A percentile compares a stretch with the other conserved stretches of the same genome.
These are phyloP conservation scores for Phytophthora macrochlamydospora DNA, from an alignment of 352 stramenopile genomes.

Conservation along the genomic window DNA sequence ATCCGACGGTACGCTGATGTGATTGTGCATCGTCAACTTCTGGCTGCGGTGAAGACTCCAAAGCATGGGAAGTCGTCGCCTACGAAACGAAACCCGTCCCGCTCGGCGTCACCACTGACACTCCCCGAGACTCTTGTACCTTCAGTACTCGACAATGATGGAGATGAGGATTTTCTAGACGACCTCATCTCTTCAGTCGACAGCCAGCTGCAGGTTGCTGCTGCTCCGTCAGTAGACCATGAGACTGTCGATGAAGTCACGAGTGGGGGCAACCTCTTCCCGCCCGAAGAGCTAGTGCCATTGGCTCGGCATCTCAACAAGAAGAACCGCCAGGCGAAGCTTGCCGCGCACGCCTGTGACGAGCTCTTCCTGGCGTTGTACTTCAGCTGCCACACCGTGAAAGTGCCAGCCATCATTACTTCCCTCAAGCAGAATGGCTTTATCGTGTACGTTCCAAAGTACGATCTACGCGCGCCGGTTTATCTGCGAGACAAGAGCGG, in stretches of 20 bases:
- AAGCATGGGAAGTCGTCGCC: background rate
- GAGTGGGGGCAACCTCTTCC: conserved; percentile 44
- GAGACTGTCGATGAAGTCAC: conserved; percentile 15
- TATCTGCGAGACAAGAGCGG: conserved; percentile 91
- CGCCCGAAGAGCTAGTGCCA: conserved; percentile 67
- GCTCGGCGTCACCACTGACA: conserved; percentile 8
- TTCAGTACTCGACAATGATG: conserved; percentile 63
- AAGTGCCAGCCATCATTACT: conserved; percentile 88
- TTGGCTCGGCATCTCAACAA: conserved; percentile 90
- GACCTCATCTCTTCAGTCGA: conserved; percentile 70
- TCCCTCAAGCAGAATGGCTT: conserved; percentile 92
- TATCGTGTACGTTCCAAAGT: conserved; percentile 92
- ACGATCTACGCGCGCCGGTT: conserved; percentile 91
- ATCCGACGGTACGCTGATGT: conserved; percentile 92
- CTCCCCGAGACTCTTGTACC: conserved; percentile 55
- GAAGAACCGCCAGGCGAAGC: conserved; percentile 91
- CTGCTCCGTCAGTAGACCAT: background rate
- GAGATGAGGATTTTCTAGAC: conserved; percentile 67
- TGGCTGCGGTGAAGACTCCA: conserved; percentile 52
- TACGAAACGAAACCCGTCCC: background rate
- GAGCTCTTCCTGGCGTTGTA: conserved; percentile 93
- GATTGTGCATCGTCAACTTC: conserved; percentile 90
- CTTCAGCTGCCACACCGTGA: conserved; percentile 89
- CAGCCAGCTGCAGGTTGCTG: conserved; percentile 51
- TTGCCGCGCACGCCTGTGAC: conserved; percentile 88